Base-by-base conservation (phyloP, 257 asterid species). In the Jasminum sambac region DNA sequence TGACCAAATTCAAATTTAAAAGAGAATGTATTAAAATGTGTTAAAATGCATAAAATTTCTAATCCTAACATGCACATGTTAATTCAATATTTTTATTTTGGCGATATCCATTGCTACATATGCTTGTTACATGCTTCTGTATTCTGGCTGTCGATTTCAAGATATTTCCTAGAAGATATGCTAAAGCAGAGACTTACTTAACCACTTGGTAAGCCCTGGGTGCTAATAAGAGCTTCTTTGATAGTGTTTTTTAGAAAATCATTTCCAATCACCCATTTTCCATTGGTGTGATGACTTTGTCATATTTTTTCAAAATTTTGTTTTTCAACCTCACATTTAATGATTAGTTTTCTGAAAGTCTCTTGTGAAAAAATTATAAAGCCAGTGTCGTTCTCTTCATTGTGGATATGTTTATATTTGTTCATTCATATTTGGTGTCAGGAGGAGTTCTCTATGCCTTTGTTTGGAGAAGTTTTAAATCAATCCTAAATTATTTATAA, bases 61-160 rank as follows among this genome's bases (percentile, higher is more conserved):
- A n/a, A n/a, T n/a, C n/a, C n/a, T n/a, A n/a, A n/a, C n/a, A 9
- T 52, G 17, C 61, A 25, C 21, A 17, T 37, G 74, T 76, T 67
- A 67, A 68, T 59, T 68, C 67, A 67, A 37, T 42, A 59, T 43
- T 74, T 62, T 48, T 44, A 58, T 68, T 67, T 70, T 78, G 60
- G 62, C 62, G 64, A 30, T 67, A 40, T 39, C 36, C 66, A 68
- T 57, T 71, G 70, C 52, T 82, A 92, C 97, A 95, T 97, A 84
- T 91, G 93, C 85, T 95, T 72, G 64, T 42, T 73, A 88, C 98
- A 11, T 89, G 94, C 81, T 5, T 85, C 69, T 84, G 94, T 79
- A 91, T 95, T 77, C 77, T 95, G 87, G 98, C 97, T 72, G 98
- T 95, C 76, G 99, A 91, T 80, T 95, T 91, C 87, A 85, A 84